A percentile compares a stretch with the other conserved stretches of the same genome.
phyloP scores from a whole-genome alignment of 1,284 basidiomycete genomes.

The Earliella scabrosa region DNA sequence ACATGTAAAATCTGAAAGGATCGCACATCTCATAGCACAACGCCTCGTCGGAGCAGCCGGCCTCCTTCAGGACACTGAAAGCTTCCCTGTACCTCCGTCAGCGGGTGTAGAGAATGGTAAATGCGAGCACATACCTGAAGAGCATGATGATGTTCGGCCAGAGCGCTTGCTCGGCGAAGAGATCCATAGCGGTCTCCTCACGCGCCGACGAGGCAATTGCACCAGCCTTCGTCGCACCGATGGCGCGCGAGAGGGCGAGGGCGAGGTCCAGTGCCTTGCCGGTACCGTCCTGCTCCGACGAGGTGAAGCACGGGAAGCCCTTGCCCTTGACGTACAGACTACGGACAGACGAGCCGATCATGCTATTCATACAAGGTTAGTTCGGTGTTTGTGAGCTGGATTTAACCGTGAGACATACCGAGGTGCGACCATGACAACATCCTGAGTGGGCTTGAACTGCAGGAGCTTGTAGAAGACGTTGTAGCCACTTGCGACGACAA shows the following conservation, averaged over 20 bases:
- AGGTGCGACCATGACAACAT: constrained; percentile 71
- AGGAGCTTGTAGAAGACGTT: constrained; percentile 67
- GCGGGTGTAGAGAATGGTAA: neutral
- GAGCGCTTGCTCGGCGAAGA: constrained; percentile 67
- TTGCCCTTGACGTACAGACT: constrained; percentile 62
- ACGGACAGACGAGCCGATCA: constrained; percentile 69
- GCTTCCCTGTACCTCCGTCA: constrained; percentile 48
- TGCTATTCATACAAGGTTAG: no score
- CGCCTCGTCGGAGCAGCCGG: constrained; percentile 70
- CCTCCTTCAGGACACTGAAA: constrained; percentile 65
- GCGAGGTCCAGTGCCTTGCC: constrained; percentile 51
- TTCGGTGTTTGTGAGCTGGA: no score
- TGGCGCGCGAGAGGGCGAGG: constrained; percentile 58
- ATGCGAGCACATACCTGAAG: constrained; percentile 47
- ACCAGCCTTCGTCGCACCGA: constrained; percentile 68
- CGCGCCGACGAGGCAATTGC: constrained; percentile 65
- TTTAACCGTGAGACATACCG: constrained; percentile 39
- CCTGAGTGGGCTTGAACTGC: constrained; percentile 56
- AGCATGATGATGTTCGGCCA: constrained; percentile 72
- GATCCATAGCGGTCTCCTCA: constrained; percentile 71
- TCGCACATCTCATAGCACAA: constrained; percentile 67
- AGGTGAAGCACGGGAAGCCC: constrained; percentile 70
- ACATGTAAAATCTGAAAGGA: neutral
- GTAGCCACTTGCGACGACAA: constrained; percentile 68
- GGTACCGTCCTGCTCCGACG: constrained; percentile 65